Evolutionary conservation across 129 eudicot genomes (phyloP).

Genomic region (Erigeron canadensis): DNA sequence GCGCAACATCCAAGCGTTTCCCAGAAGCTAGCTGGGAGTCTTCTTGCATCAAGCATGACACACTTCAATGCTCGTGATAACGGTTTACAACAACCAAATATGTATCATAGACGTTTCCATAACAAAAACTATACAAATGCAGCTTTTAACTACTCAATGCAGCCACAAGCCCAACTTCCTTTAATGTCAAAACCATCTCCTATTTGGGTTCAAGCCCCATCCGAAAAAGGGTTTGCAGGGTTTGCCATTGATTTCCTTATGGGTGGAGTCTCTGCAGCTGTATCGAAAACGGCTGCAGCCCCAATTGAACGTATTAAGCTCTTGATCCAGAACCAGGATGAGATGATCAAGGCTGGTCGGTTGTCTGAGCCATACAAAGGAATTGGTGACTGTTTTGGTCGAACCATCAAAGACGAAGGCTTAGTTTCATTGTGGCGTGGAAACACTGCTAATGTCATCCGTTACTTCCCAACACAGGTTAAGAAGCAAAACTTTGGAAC

Average conservation of each 20-base stretch:
- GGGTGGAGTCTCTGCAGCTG: slow-evolving; percentile 82
- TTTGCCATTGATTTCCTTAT: slow-evolving; percentile 62
- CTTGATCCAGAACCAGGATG: slow-evolving; percentile 64
- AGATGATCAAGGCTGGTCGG: slow-evolving; percentile 58
- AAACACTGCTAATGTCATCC: slow-evolving; percentile 64
- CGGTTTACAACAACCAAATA: slow-evolving; percentile 12
- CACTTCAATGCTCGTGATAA: slow-evolving; percentile 22
- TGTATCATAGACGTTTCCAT: slow-evolving; percentile 17
- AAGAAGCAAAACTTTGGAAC: background rate
- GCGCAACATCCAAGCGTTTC: slow-evolving; percentile 35
- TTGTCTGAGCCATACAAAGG: slow-evolving; percentile 56
- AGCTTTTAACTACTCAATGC: slow-evolving; percentile 23
- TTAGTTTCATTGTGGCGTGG: slow-evolving; percentile 62
- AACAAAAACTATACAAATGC: slow-evolving; percentile 28
- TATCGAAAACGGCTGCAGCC: slow-evolving; percentile 73
- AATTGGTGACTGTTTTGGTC: slow-evolving; percentile 50
- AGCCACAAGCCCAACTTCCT: slow-evolving; percentile 13
- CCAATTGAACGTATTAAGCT: slow-evolving; percentile 70
- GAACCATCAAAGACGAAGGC: slow-evolving; percentile 66
- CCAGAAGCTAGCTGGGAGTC: slow-evolving; percentile 40
- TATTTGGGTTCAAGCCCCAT: slow-evolving; percentile 47
- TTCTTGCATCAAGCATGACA: slow-evolving; percentile 29
- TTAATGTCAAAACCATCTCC: slow-evolving; percentile 31
- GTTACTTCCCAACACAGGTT: slow-evolving; percentile 77
- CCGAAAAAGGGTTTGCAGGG: slow-evolving; percentile 46